Percentiles rank a stretch among this genome's conserved stretches.
Conservation (phyloP, 2,329 filamentous ascomycete species). For the Lecanosticta acicola region DNA sequence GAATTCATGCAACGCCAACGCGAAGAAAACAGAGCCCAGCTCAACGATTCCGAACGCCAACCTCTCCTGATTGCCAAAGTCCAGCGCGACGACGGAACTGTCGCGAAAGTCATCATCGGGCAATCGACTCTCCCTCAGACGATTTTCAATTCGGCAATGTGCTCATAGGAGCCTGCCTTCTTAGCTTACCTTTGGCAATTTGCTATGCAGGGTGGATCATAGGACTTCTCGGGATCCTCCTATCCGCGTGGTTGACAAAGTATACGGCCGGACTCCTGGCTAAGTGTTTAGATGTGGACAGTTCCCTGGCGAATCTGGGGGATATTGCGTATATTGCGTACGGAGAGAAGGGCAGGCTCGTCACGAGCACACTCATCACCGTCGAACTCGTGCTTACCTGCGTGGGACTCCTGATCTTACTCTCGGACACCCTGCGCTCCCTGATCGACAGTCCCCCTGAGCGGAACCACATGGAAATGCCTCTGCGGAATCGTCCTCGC, state of each 20-base stretch:
- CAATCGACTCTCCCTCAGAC: background rate
- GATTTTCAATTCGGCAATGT: constrained; percentile 1
- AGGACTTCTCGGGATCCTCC: background rate
- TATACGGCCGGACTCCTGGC: constrained; percentile 1
- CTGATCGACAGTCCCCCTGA: background rate
- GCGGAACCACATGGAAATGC: background rate
- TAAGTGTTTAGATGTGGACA: constrained; percentile 1
- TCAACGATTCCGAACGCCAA: background rate
- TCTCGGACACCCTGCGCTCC: background rate
- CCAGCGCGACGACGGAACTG: constrained; percentile 1
- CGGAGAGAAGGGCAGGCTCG: background rate
- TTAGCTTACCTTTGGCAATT: background rate
- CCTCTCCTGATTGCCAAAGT: constrained; percentile 1
- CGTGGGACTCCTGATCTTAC: background rate
- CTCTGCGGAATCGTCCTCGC: background rate
- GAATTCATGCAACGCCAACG: background rate
- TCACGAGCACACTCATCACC: background rate
- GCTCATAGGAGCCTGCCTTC: background rate
- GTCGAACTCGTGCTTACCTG: background rate
- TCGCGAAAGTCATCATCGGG: background rate
- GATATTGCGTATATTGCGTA: constrained; percentile 1
- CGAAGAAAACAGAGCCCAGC: background rate
- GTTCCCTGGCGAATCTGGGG: background rate
- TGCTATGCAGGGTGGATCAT: background rate
- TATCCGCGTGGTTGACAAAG: background rate